Base-by-base conservation (phyloP, 495 filamentous ascomycete genomes). In the Cenococcum geophilum region DNA sequence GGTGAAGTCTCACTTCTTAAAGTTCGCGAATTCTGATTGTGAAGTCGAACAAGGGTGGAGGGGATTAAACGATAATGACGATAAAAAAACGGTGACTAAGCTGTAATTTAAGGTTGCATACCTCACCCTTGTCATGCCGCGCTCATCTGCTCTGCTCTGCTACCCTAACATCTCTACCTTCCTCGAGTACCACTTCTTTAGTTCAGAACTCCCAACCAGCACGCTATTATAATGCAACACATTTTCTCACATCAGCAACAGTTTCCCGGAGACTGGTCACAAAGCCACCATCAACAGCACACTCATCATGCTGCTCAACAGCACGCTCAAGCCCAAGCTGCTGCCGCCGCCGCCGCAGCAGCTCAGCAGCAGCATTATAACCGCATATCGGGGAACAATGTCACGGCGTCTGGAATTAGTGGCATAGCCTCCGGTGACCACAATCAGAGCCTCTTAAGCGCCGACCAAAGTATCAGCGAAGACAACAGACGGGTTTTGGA, bases 401-500 rank as follows among this genome's bases (percentile, higher is more conserved):
- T 82, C 64, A 75, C 61, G 2, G 66, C 61, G 18, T 58, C 65
- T 16, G 59, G 62, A 11, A 36, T 57, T 40, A 67, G 59, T 42
- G 48, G 25, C 49, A 62, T 62, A 14, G 37, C 18, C 5, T n/a
- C 21, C 20, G 59, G 45, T 36, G 54, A 53, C 20, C 40, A 61
- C 20, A 34, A 11, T 27, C 20, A 18, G 22, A 36, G 32, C 40
- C 20, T 66, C n/a, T 11, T 47, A 47, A 55, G 35, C 27, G 43
- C 22, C 76, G 89, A 78, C 71, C 78, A 73, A 56, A 78, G 75
- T 51, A 80, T 92, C 57, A 89, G 86, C 47, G 95, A 97, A 70
- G 93, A 99, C 68, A 96, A 96, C 71, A 82, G 89, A 67, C 83
- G 92, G 55, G 91, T 96, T 16, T 82, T 97, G 68, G 86, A 86